Evolutionary conservation across 1,284 basidiomycete species (phyloP), one percentile per base, ranked within the genome.

Genomic region (Sphagnurus paluster): DNA sequence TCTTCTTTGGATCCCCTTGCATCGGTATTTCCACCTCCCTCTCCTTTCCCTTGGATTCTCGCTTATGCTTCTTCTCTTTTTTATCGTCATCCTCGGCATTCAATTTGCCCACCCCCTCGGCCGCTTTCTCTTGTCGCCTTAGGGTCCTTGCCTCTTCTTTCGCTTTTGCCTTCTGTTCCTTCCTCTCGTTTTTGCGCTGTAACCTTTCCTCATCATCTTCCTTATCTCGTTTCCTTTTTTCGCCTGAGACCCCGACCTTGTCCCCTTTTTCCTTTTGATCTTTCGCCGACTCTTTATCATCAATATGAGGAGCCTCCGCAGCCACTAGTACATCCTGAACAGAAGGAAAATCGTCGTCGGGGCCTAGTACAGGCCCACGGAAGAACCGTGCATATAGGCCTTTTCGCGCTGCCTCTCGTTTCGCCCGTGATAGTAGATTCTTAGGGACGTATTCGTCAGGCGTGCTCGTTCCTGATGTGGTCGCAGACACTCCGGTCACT

Each of bases 351-450:
- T 48, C 53, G 21, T 56, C 48, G 46, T 80, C 74, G 8, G 77
- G 74, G 5, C 76, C 73, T 39, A 86, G 62, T 29, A 85, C 66
- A 26, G 87, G 76, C 0, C 92, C 92, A 17, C 86, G 78, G 58
- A 88, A 86, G 64, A 96, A 96, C 43, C 76, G 75, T 2, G 89
- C 77, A 63, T 96, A 96, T 1, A 96, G 73, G 24, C 75, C 76
- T 21, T 79, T 72, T 47, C 77, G 78, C 0, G 92, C 93, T 11
- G 87, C 80, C 56, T 93, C 89, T 43, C 84, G 75, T 64, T 92
- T 91, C 4, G 87, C 85, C 1, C 72, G 65, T 0, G 82, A 76
- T 43, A 90, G 65, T 9, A 92, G 68, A 50, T 72, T 82, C 17
- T 78, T 61, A 36, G 70, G 73, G 21, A 71, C 61, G 32, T 61